Evolutionary conservation across 2,329 filamentous ascomycete species (phyloP).

Genomic region (Parastagonospora nodorum): DNA sequence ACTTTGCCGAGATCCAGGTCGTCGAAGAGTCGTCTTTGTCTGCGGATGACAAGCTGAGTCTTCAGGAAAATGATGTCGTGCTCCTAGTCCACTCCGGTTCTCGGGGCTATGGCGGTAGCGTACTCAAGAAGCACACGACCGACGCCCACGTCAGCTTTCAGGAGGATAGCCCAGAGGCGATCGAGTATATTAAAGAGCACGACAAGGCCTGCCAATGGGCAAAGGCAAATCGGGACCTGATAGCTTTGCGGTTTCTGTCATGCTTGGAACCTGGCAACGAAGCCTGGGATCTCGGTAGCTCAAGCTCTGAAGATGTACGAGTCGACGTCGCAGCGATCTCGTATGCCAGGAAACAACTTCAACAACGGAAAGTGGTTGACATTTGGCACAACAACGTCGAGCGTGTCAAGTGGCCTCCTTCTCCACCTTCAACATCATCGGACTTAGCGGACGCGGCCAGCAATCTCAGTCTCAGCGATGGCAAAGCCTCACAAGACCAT

Average conservation of each 20-base stretch:
- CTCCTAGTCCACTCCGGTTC: slow-evolving; percentile 47
- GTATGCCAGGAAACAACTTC: slow-evolving; percentile 21
- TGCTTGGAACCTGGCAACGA: slow-evolving; percentile 43
- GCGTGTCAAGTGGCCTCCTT: slow-evolving; percentile 37
- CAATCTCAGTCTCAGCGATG: background rate
- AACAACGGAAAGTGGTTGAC: slow-evolving; percentile 40
- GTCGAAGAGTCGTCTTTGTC: slow-evolving; percentile 32
- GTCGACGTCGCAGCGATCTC: slow-evolving; percentile 13
- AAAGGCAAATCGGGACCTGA: slow-evolving; percentile 45
- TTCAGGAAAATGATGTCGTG: slow-evolving; percentile 39
- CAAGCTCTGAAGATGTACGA: slow-evolving; percentile 1
- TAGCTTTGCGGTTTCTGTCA: slow-evolving; percentile 45
- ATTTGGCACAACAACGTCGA: slow-evolving; percentile 48
- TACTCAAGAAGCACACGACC: slow-evolving; percentile 37
- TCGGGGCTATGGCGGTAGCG: slow-evolving; percentile 41
- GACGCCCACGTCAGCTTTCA: slow-evolving; percentile 31
- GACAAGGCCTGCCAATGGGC: slow-evolving; percentile 46
- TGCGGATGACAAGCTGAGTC: slow-evolving; percentile 8
- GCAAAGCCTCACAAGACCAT: slow-evolving; percentile 10
- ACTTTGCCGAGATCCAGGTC: slow-evolving; percentile 48
- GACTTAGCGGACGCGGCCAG: background rate
- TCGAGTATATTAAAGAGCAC: slow-evolving; percentile 42
- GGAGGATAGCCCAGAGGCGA: slow-evolving; percentile 27
- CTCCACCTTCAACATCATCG: slow-evolving; percentile 2
- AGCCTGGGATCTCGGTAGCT: slow-evolving; percentile 20